These are phyloP conservation scores for Auriscalpium microsporum DNA, from an alignment of 768 basidiomycete species.

Conservation along the genomic window DNA sequence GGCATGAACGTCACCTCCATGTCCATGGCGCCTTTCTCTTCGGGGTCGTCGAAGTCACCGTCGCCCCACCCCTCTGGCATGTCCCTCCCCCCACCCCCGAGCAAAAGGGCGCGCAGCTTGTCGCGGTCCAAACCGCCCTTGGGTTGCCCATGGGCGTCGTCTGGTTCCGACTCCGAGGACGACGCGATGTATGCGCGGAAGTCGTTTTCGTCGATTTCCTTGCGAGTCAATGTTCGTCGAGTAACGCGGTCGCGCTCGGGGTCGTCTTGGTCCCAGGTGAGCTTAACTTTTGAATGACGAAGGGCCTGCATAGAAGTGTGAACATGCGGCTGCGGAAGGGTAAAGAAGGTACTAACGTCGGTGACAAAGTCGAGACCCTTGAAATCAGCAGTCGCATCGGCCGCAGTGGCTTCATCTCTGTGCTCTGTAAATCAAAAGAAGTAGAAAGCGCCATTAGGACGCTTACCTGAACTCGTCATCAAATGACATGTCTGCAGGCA, in stretches of 20 bases:
- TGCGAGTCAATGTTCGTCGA: slow-evolving; percentile 64
- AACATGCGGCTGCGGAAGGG: background rate
- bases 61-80: slow-evolving; percentile 82
- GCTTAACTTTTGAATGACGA: slow-evolving; percentile 93
- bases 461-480: slow-evolving; percentile 64
- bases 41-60: slow-evolving; percentile 27
- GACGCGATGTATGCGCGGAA: slow-evolving; percentile 50
- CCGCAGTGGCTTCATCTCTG: slow-evolving; percentile 75
- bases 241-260: slow-evolving; percentile 76
- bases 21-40: slow-evolving; percentile 49
- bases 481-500: slow-evolving; percentile 84
- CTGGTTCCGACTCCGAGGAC: slow-evolving; percentile 49
- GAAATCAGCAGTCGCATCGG: slow-evolving; percentile 49
- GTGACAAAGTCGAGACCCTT: slow-evolving; percentile 86
- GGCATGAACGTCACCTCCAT: slow-evolving; percentile 97
- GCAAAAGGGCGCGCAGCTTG: slow-evolving; percentile 66
- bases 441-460: background rate
- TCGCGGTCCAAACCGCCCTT: slow-evolving; percentile 49
- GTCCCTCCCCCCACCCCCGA: slow-evolving; percentile 55
- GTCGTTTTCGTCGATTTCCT: slow-evolving; percentile 88
- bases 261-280: slow-evolving; percentile 98
- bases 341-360: slow-evolving; percentile 49
- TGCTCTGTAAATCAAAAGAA: background rate
- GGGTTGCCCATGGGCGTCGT: slow-evolving; percentile 29
- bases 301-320: slow-evolving; percentile 53